A percentile compares a stretch with the other conserved stretches of the same genome.
Conservation (phyloP, 169 alveolate genomes). For the Ichthyophthirius multifiliis region DNA sequence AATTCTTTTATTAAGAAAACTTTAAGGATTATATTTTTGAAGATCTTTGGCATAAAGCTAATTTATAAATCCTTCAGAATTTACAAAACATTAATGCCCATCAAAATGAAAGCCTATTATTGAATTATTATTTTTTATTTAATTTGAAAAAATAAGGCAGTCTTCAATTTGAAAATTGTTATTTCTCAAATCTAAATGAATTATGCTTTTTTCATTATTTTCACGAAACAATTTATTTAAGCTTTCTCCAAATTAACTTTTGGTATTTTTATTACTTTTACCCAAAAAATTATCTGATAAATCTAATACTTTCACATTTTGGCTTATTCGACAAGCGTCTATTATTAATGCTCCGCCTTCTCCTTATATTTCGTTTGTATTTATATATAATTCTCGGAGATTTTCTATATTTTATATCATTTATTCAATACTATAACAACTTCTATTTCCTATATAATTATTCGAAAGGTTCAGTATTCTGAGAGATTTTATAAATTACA, state of each 20-base stretch:
- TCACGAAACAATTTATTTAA: conserved; percentile 19
- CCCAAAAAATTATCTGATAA: conserved; percentile 32
- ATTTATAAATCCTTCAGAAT: conserved; percentile 17
- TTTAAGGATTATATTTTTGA: neutral
- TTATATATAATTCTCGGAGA: conserved; percentile 15
- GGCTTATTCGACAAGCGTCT: conserved; percentile 15
- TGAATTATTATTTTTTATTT: conserved; percentile 2
- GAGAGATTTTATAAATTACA: conserved; percentile 8
- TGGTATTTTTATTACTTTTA: neutral
- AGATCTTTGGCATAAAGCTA: neutral
- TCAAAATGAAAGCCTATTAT: conserved; percentile 26
- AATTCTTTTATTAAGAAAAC: neutral
- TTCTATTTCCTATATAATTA: neutral
- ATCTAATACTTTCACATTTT: conserved; percentile 26
- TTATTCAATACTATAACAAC: neutral
- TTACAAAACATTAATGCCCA: conserved; percentile 22
- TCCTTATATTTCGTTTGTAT: conserved; percentile 28
- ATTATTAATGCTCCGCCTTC: conserved; percentile 12
- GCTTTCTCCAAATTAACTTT: neutral
- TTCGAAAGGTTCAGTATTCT: conserved; percentile 30
- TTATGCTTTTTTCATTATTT: conserved; percentile 10
- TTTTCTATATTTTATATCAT: conserved; percentile 14
- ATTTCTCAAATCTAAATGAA: conserved; percentile 24
- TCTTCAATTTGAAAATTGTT: conserved; percentile 12
- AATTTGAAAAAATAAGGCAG: conserved; percentile 19